Base-by-base conservation (phyloP, 192 early-diverging fungal species). In the Hyaloraphidium curvatum region DNA sequence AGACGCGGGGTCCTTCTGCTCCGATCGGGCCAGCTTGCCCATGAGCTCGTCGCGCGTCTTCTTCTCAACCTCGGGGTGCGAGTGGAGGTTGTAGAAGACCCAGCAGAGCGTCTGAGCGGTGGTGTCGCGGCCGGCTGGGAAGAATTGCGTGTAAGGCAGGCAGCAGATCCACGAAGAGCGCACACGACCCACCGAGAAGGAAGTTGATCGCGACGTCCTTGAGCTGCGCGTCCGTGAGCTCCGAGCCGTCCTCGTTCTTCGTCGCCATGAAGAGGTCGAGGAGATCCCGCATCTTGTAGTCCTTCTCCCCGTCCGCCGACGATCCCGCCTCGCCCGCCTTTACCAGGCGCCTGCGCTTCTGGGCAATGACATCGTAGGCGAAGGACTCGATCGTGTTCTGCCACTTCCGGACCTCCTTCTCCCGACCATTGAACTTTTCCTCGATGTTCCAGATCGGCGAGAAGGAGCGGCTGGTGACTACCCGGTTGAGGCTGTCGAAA, bases 71-170 rank as follows among this genome's bases (percentile, higher is more conserved):
- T 65, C 30, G 14, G 70, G 67, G 41, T 74, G 51, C 0, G 40
- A 23, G 16, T 62, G 33, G 0, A 74, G 54, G 17, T 57, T 37
- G 31, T 64, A 73, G 27, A 72, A 54, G 40, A 74, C 67, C 77
- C 79, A 81, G 17, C 55, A 59, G 16, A 81, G 60, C 1, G 68
- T 64, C 52, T 76, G 67, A 16, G 83, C 66, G 31, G 77, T 76
- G 28, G 75, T 28, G 30, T 31, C 33, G 21, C 25, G 19, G 33
- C 58, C 60, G 19, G 35, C 52, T 13, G n/a, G n/a, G n/a, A n/a
- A n/a, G n/a, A n/a, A n/a, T n/a, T n/a, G n/a, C n/a, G n/a, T n/a
- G n/a, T n/a, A n/a, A n/a, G n/a, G n/a, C n/a, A n/a, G n/a, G n/a
- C 5, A 54, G 9, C 25, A 55, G 16, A 23, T 50, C 13, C 30